These are phyloP conservation scores for Chytriomyces confervae DNA, from an alignment of 192 early-diverging fungal species.

Conservation along the genomic window DNA sequence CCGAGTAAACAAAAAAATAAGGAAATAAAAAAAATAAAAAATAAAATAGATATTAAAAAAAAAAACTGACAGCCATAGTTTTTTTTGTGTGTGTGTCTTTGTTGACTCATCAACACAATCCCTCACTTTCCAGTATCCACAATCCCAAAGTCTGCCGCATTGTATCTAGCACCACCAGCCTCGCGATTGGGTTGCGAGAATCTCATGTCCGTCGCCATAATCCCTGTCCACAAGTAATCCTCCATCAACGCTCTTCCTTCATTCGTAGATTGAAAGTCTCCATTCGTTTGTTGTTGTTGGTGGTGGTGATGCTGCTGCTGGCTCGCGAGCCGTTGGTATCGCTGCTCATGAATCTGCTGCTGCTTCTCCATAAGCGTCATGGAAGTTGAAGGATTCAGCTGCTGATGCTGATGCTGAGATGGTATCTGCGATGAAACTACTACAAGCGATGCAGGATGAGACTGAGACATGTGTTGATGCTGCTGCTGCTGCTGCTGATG, in stretches of 20 bases:
- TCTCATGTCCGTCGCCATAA: neutral
- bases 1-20: too few relatives aligned
- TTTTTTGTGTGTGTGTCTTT: neutral
- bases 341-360: neutral
- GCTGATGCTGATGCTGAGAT: neutral
- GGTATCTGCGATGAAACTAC: neutral
- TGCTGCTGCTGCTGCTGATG: too few relatives aligned
- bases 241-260: neutral
- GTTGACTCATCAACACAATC: neutral
- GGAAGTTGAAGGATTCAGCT: neutral
- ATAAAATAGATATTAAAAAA: too few relatives aligned
- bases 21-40: too few relatives aligned
- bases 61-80: neutral
- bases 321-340: neutral
- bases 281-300: too few relatives aligned
- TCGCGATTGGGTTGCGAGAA: neutral
- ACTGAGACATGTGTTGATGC: too few relatives aligned
- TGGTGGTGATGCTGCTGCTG: neutral
- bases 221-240: conserved; percentile 1
- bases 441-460: too few relatives aligned
- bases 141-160: neutral
- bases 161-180: neutral
- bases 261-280: too few relatives aligned
- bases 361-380: neutral
- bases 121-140: neutral